Conservation (phyloP, 148 eudicot genomes). For the Persicaria maculosa region DNA sequence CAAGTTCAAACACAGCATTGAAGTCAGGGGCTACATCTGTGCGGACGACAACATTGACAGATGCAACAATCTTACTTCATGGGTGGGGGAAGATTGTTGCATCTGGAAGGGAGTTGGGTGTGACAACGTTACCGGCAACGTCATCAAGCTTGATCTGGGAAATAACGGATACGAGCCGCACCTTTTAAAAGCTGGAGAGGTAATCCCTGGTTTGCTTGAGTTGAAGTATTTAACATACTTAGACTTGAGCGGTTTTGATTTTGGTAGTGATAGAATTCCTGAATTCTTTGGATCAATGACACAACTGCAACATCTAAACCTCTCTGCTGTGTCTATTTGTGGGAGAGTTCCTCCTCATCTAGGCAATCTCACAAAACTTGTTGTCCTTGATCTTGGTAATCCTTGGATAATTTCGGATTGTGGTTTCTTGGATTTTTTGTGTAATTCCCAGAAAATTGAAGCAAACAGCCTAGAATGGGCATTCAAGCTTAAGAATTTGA, state of each 20-base stretch:
- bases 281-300: slow-evolving; percentile 18
- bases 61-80: too few species aligned
- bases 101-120: too few species aligned
- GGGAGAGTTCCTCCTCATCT: slow-evolving; percentile 14
- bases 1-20: too few species aligned
- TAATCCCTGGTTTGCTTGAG: background rate
- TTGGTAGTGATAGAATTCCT: background rate
- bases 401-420: too few species aligned
- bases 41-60: too few species aligned
- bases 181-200: background rate
- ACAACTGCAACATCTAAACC: slow-evolving; percentile 18
- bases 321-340: background rate
- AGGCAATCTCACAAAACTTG: slow-evolving; percentile 14
- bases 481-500: background rate
- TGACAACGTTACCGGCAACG: too few species aligned
- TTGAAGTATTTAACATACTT: slow-evolving; percentile 1
- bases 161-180: background rate
- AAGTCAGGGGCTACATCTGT: too few species aligned
- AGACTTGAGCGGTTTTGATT: background rate
- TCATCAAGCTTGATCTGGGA: background rate
- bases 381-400: background rate
- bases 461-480: background rate
- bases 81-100: too few species aligned
- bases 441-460: too few species aligned
- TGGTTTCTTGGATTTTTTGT: too few species aligned